Evolutionary conservation across 2,329 filamentous ascomycete species (phyloP), one percentile per base, ranked within the genome.

Genomic region (Epichloe aotearoae): DNA sequence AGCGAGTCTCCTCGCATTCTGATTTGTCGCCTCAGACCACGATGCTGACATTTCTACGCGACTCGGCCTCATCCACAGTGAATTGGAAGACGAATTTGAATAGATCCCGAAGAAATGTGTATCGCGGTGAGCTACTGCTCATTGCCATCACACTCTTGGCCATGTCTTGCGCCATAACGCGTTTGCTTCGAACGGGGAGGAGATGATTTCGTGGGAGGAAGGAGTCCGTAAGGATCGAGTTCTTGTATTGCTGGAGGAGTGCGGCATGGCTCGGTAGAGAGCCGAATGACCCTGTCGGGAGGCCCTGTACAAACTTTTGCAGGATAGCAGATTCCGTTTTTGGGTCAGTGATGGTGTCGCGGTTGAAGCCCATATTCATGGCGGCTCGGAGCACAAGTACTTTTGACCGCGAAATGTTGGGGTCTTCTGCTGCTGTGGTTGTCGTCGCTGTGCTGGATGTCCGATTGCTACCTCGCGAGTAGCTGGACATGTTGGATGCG

Each of bases 11-110:
- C 5, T 20, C 19, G 20, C 14, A 17, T 20, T 42, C 17, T n/a
- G 14, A 30, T 11, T 33, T 15, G 10, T 8, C 42, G 3, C 11
- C 10, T 40, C 37, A 81, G 17, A 83, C 72, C 17, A 69, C 68
- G 53, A 86, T 83, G 53, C 75, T 80, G 46, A 83, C 72, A 51
- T 75, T 79, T 60, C 86, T 84, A 56, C 83, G 74, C 50, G 74
- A 70, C 45, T 84, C 80, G 1, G 80, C 83, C 59, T 95, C 89
- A 50, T 95, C 88, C 15, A 88, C 69, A 46, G 84, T 79, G 61
- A 91, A 91, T 3, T 88, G 86, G 64, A 94, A 95, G 3, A 95
- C 88, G 40, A 91, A 74, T 49, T 80, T 78, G 69, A 87, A 96
- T 14, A 96, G 72, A 59, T 95, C 89, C 47, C 81, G 75, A 55